Conservation (phyloP, 768 basidiomycete genomes). For the Amanita exitialis region DNA sequence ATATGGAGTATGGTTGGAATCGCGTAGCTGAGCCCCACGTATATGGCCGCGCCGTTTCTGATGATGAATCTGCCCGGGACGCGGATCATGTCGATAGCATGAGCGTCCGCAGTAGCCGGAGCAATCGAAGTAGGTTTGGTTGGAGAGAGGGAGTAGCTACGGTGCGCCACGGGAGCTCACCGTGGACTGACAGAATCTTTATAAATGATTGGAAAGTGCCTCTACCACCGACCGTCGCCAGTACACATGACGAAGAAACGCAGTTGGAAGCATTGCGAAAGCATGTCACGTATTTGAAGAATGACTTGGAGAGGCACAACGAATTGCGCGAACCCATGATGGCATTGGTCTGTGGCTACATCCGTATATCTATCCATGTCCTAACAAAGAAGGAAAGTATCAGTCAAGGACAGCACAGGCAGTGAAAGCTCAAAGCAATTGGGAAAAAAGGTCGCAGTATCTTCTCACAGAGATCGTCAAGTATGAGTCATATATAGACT, state of each 20-base stretch:
- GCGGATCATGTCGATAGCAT: conserved; percentile 48
- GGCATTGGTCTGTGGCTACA: conserved; percentile 43
- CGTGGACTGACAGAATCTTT: conserved; percentile 64
- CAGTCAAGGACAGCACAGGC: conserved; percentile 65
- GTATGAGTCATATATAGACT: conserved; percentile 91
- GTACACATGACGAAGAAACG: conserved; percentile 83
- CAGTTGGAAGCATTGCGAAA: conserved; percentile 85
- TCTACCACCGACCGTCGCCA: conserved; percentile 71
- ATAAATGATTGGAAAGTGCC: conserved; percentile 96
- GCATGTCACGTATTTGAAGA: conserved; percentile 67
- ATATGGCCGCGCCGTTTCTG: conserved; percentile 46
- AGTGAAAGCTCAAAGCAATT: conserved; percentile 75
- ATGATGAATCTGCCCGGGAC: conserved; percentile 41
- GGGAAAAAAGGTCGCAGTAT: conserved; percentile 88
- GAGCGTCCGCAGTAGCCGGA: conserved; percentile 70
- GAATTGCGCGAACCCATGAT: conserved; percentile 77
- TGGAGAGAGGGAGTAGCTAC: conserved; percentile 63
- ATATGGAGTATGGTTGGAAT: conserved; percentile 99
- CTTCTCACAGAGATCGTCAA: conserved; percentile 90
- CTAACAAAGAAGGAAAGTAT: conserved; percentile 45
- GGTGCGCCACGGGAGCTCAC: conserved; percentile 56
- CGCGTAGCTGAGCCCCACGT: conserved; percentile 47
- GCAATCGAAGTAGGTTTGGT: conserved; percentile 63
- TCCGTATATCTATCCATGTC: not conserved
- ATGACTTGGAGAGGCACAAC: conserved; percentile 77